These are phyloP conservation scores for Sporodiniella umbellata DNA, from an alignment of 371 early-diverging fungal genomes.

Conservation along the genomic window DNA sequence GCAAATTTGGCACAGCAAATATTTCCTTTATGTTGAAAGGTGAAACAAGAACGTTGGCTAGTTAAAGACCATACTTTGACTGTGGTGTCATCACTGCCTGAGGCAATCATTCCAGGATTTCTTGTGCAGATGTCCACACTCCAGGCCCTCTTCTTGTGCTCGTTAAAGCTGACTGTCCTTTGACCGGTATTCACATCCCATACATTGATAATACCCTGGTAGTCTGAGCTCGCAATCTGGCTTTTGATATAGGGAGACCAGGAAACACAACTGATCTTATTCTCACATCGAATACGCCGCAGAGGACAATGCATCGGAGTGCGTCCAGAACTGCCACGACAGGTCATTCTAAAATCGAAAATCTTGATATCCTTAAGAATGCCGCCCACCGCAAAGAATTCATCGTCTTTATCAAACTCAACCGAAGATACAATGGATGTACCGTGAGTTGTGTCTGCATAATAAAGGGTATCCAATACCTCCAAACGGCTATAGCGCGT, in stretches of 20 bases:
- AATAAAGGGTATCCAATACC: constrained; percentile 72
- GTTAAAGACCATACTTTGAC: constrained; percentile 91
- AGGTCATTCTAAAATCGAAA: constrained; percentile 72
- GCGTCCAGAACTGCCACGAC: constrained; percentile 17
- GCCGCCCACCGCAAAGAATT: constrained; percentile 90
- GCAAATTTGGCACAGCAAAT: constrained; percentile 92
- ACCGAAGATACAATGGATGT: constrained; percentile 84
- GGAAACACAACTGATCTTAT: constrained; percentile 79
- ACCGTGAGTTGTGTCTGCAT: constrained; percentile 59
- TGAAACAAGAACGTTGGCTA: constrained; percentile 62
- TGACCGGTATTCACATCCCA: constrained; percentile 78
- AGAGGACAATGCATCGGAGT: constrained; percentile 60
- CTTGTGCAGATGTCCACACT: constrained; percentile 78
- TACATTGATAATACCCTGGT: constrained; percentile 82
- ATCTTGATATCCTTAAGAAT: constrained; percentile 89
- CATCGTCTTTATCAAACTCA: constrained; percentile 89
- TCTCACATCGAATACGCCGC: constrained; percentile 52
- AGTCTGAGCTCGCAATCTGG: constrained; percentile 84
- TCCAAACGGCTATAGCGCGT: constrained; percentile 62
- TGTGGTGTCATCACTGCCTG: constrained; percentile 85
- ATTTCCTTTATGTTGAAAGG: constrained; percentile 81
- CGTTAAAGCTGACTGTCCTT: constrained; percentile 61
- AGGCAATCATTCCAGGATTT: constrained; percentile 78
- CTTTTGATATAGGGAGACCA: constrained; percentile 83
- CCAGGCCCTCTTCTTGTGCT: constrained; percentile 91